Evolutionary conservation across 192 early-diverging fungal genomes (phyloP).

Genomic region (Backusella westeae): DNA sequence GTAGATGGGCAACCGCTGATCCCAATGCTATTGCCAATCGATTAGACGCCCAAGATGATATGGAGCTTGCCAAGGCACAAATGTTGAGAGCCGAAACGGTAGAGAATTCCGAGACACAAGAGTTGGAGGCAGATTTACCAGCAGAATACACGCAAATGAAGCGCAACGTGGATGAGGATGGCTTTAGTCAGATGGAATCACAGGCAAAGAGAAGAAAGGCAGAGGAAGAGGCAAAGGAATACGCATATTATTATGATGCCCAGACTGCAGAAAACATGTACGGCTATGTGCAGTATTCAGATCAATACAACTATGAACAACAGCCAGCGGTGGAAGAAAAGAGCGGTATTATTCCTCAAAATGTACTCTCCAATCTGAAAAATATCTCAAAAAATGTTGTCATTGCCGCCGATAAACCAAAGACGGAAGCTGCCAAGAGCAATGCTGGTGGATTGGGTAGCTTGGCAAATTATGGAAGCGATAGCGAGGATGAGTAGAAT

Average conservation of each 20-base stretch:
- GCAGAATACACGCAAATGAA: conserved; percentile 19
- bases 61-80: neutral
- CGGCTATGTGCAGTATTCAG: conserved; percentile 12
- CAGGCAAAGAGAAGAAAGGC: conserved; percentile 20
- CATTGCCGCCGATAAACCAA: neutral
- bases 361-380: conserved; percentile 18
- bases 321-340: neutral
- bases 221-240: conserved; percentile 10
- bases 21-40: conserved; percentile 21
- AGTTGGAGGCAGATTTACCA: neutral
- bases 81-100: neutral
- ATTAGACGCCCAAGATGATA: conserved; percentile 14
- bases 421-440: conserved; percentile 1
- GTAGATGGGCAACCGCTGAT: conserved; percentile 75
- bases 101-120: conserved; percentile 10
- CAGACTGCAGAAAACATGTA: conserved; percentile 3
- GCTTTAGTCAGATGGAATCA: conserved; percentile 27
- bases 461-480: conserved; percentile 46
- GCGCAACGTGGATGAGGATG: conserved; percentile 27
- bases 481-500: conserved; percentile 34
- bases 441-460: conserved; percentile 26
- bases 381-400: neutral
- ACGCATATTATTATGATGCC: neutral
- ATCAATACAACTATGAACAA: neutral
- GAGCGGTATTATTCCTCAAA: conserved; percentile 28